Evolutionary conservation across 164 flowering plant species (phyloP), one percentile per base, ranked within the genome.

Genomic region (Pachysandra terminalis): DNA sequence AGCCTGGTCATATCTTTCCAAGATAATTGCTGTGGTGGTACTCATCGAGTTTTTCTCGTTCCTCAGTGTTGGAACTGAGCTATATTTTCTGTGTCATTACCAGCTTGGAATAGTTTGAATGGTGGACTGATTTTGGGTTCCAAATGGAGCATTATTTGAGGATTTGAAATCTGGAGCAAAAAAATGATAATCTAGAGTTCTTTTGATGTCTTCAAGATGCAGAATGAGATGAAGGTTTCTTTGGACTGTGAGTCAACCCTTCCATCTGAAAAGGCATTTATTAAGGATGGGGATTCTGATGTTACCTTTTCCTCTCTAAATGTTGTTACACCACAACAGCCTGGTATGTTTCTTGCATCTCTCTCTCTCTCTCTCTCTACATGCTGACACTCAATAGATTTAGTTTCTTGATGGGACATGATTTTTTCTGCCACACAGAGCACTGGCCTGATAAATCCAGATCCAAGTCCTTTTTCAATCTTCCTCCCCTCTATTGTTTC

Each of bases 261-360:
- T 62, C 64, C 56, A 28, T 69, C 75, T 21, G 68, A 40, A 58
- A 61, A 63, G 25, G 16, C 25, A 21, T 53, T 63, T 26, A 65
- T 9, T 15, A 65, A 71, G 69, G 68, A 65, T 66, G 78, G 54
- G 24, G 81, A 68, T 52, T 55, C 70, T 62, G 73, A 65, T 53
- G 59, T 65, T 52, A 40, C 70, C 25, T 62, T 65, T 40, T 57
- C 71, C 56, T 58, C 68, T 45, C 56, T 54, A 28, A 58, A 52
- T 19, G 24, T 56, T 66, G 68, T 61, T 62, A 54, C 40, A 65
- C 27, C 70, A 64, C 75, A 64, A 23, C 65, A 61, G 69, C 77
- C 75, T 71, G 80, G 80, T 77, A 68, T 68, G 65, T 15, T 53
- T 22, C 9, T 16, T 5, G 52, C 28, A 19, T 26, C 64, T 55